A percentile compares a stretch with the other conserved stretches of the same genome.
Conservation (phyloP, 805 yeast species). For the Myxozyma kluyveri region DNA sequence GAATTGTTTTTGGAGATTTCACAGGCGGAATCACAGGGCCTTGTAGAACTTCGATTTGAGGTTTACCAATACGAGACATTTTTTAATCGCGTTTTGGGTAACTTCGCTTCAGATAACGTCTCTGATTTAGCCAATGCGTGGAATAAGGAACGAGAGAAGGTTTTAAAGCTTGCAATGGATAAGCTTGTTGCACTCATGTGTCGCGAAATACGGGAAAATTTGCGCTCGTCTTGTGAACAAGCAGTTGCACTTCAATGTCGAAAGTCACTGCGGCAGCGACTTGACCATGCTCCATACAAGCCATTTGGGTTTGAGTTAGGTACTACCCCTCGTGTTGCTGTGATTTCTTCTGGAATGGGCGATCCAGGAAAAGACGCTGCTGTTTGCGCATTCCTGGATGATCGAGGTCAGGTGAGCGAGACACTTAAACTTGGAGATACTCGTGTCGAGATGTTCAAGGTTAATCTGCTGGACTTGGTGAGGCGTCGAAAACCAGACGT, state of each 20-base stretch:
- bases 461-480: constrained; percentile 58
- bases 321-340: constrained; percentile 77
- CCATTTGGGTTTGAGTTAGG: constrained; percentile 74
- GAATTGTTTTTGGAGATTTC: constrained; percentile 84
- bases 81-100: constrained; percentile 42
- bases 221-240: constrained; percentile 73
- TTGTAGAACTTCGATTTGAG: constrained; percentile 43
- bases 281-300: constrained; percentile 91
- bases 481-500: constrained; percentile 78
- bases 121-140: constrained; percentile 74
- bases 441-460: constrained; percentile 61
- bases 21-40: constrained; percentile 81
- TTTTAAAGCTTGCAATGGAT: constrained; percentile 64
- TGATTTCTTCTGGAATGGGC: constrained; percentile 85
- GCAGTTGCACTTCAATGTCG: constrained; percentile 68
- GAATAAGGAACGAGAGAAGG: constrained; percentile 71
- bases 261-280: constrained; percentile 59
- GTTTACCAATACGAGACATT: constrained; percentile 22
- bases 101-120: constrained; percentile 44
- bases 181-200: constrained; percentile 66
- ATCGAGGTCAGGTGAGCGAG: constrained; percentile 74
- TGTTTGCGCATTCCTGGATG: constrained; percentile 73
- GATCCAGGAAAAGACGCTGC: constrained; percentile 77
- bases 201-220: constrained; percentile 75
- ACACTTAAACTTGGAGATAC: constrained; percentile 77